Conservation (phyloP, 2,329 filamentous ascomycete species). For the Penicillium griseofulvum region DNA sequence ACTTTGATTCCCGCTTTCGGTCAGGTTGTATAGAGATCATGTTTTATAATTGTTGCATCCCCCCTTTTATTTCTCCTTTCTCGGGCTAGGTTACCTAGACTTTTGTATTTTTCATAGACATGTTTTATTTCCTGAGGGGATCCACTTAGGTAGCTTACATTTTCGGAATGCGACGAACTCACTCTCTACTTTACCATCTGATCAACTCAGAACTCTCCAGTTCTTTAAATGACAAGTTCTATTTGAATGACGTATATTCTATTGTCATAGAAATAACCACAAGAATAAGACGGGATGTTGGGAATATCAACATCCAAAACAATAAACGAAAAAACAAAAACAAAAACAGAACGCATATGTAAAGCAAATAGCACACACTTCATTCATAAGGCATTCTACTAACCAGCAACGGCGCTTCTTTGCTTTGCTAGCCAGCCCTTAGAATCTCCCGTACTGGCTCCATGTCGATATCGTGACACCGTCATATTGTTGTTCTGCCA, state of each 20-base stretch:
- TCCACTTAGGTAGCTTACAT: constrained; percentile 5
- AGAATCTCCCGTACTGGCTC: constrained; percentile 36
- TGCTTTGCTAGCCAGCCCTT: constrained; percentile 48
- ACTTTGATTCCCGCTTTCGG: constrained; percentile 94
- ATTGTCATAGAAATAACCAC: constrained; percentile 5
- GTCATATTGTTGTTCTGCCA: constrained; percentile 46
- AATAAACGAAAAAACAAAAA: neutral
- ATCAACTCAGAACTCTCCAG: neutral
- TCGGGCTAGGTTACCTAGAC: neutral
- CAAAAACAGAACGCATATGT: neutral
- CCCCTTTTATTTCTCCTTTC: constrained; percentile 13
- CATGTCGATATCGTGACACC: constrained; percentile 41
- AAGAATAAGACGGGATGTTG: constrained; percentile 8
- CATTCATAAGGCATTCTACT: constrained; percentile 18
- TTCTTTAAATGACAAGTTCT: neutral
- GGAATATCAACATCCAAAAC: constrained; percentile 9
- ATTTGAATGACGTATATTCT: constrained; percentile 1
- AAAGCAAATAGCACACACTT: neutral
- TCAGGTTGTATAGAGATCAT: constrained; percentile 54
- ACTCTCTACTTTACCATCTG: constrained; percentile 2
- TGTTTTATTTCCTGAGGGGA: constrained; percentile 10
- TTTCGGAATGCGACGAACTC: constrained; percentile 10
- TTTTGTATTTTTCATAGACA: constrained; percentile 16
- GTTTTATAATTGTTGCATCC: constrained; percentile 21
- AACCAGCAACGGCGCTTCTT: constrained; percentile 41